Evolutionary conservation across 305 asterid genomes (phyloP), one percentile per base, ranked within the genome.

Genomic region (Euphrasia arctica): DNA sequence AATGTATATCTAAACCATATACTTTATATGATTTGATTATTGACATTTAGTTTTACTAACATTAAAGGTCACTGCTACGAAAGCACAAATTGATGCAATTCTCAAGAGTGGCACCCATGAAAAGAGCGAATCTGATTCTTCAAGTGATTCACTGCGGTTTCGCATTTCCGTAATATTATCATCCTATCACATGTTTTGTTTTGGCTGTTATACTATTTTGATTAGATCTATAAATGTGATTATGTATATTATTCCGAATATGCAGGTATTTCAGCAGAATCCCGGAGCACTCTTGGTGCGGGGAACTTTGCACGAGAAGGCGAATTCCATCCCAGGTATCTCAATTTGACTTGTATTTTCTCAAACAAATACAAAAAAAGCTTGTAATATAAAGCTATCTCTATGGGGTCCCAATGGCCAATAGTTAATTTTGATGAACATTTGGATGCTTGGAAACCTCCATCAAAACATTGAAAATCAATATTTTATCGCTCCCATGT

Each of bases 201-300:
- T 8, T 18, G 11, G 34, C 34, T 54, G 34, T 22, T 54, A 25
- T 25, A 11, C 47, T 27, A 4, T 42, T 11, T 22, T 10, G 11
- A 42, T 57, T 29, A 49, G 18, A 34, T 15, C 58, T 60, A 34
- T 18, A 29, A 4, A 18, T 18, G 9, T 25, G 15, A 22, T 69
- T 45, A 11, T 57, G 13, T 29, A 29, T 45, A 39, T 15, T 43
- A 18, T 29, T 25, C 15, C 15, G 1, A 70, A 28, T 76, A 41
- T 75, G 18, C 66, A 86, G 98, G 91, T 92, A 59, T 92, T 89
- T 70, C 90, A 92, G 83, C 96, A 87, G 71, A 88, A 74, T 63
- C 95, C 97, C 15, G 98, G 97, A 32, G 84, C 91, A 27, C 88
- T 89, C 64, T 60, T 92, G 80, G 80, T 87, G 60, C 82, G 58